These are phyloP conservation scores for Tilletia caries DNA, from an alignment of 1,284 basidiomycete species.

Conservation along the genomic window DNA sequence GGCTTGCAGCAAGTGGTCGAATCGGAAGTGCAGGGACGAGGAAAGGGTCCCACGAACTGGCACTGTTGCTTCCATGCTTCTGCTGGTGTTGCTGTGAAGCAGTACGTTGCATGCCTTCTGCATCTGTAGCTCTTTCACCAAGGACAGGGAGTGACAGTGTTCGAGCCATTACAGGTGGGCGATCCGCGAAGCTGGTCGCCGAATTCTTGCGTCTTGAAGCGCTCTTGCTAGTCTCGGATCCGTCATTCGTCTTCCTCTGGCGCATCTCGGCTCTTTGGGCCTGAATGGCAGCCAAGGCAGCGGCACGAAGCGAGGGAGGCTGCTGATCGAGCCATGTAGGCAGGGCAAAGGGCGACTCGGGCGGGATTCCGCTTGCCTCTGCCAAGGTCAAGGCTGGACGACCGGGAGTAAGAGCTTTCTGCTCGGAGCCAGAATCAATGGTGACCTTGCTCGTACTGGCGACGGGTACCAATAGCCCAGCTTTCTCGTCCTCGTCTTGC, in stretches of 20 bases:
- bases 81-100: too few species aligned
- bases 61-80: neutral
- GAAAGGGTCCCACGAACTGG: constrained; percentile 6
- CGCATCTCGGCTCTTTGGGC: neutral
- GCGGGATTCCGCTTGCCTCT: neutral
- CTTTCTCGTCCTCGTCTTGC: neutral
- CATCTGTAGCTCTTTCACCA: neutral
- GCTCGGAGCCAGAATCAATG: neutral
- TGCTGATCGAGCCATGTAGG: constrained; percentile 8
- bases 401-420: neutral
- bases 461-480: neutral
- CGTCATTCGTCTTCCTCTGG: neutral
- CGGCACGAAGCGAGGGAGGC: constrained; percentile 8
- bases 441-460: neutral
- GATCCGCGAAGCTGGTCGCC: neutral
- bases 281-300: constrained; percentile 6
- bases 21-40: neutral
- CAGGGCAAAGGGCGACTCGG: neutral
- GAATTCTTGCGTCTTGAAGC: neutral
- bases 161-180: neutral
- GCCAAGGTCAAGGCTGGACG: neutral
- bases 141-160: neutral
- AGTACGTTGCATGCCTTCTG: neutral
- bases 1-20: neutral
- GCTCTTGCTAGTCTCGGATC: neutral